These are phyloP conservation scores for Fusarium keratoplasticum DNA, from an alignment of 2,329 filamentous ascomycete species.

Conservation along the genomic window DNA sequence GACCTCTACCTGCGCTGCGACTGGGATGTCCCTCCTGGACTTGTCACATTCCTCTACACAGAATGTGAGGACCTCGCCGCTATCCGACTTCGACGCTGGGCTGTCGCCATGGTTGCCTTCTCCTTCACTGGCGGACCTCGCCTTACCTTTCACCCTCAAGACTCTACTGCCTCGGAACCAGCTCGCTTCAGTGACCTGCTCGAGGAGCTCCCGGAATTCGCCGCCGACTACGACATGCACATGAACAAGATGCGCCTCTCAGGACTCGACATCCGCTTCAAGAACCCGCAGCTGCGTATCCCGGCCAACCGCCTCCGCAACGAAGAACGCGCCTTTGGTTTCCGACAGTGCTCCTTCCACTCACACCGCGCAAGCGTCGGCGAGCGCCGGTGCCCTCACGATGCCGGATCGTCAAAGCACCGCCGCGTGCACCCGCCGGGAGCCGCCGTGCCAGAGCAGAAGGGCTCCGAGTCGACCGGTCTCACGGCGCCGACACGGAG, in stretches of 20 bases:
- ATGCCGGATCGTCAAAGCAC: conserved; percentile 29
- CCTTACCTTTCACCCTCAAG: conserved; percentile 46
- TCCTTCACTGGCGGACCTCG: conserved; percentile 55
- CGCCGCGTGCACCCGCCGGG: conserved; percentile 15
- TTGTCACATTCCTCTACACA: conserved; percentile 66
- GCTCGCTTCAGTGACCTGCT: conserved; percentile 58
- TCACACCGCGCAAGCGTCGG: conserved; percentile 67
- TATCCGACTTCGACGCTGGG: conserved; percentile 67
- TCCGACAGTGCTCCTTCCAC: conserved; percentile 71
- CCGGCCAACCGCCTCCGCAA: conserved; percentile 66
- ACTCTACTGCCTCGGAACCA: conserved; percentile 44
- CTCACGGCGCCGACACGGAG: conserved; percentile 38
- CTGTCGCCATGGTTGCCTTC: conserved; percentile 71
- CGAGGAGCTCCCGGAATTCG: conserved; percentile 58
- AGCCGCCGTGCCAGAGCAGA: conserved; percentile 13
- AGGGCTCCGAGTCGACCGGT: conserved; percentile 25
- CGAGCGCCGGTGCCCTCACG: conserved; percentile 65
- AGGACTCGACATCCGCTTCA: conserved; percentile 64
- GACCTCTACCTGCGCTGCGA: conserved; percentile 69
- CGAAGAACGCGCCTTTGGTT: conserved; percentile 70
- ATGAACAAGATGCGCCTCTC: conserved; percentile 63
- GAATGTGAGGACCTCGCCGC: conserved; percentile 62
- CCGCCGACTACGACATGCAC: conserved; percentile 63
- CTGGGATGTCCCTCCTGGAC: conserved; percentile 66
- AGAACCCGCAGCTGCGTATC: conserved; percentile 71